Evolutionary conservation across 2,329 filamentous ascomycete genomes (phyloP), one percentile per base, ranked within the genome.

Genomic region (Colletotrichum eremochloae): DNA sequence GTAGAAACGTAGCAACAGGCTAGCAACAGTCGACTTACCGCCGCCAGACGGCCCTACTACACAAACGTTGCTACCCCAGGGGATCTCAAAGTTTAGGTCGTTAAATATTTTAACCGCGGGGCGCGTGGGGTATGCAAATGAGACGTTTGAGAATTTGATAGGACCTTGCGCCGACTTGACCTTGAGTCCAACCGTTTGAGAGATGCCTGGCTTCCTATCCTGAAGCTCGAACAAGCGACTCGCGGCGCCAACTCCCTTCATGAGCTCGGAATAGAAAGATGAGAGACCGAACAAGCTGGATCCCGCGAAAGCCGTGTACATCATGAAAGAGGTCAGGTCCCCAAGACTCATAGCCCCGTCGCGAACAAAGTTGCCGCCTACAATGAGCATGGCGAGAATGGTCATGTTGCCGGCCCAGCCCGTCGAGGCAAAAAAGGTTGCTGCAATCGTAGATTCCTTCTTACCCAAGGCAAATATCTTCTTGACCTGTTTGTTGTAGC

Each of bases 201-300:
- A 92, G 73, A 98, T 97, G 2, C 91, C 92, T 0, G 95, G 93
- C 71, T 94, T 86, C 74, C 96, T 92, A 81, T 99, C 96, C 80
- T 98, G 95, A 7, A 99, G 88, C 80, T 99, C 96, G 78, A 99
- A 99, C 1, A 99, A 87, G 72, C 96, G 93, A 78, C 93, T 97
- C n/a, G 96, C 96, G 53, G 96, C 96, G 78, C 97, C 96, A 5
- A 97, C 96, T 53, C 97, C 97, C 82, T 99, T 99, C 96, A 99
- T 99, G 74, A 99, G 87, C 80, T 99, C 96, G 0, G 95, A 97
- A 82, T 98, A 99, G 84, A 99, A 99, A 68, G 94, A 94, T 5
- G 95, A 97, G 1, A 99, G 86, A 5, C 96, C 96, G 76, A 98
- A 97, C 75, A 99, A 89, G 82, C 94, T 97, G 61, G 94, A 96